These are phyloP conservation scores for Hemisphaericaspora nanyangensis DNA, from an alignment of 805 yeast genomes.

Conservation along the genomic window DNA sequence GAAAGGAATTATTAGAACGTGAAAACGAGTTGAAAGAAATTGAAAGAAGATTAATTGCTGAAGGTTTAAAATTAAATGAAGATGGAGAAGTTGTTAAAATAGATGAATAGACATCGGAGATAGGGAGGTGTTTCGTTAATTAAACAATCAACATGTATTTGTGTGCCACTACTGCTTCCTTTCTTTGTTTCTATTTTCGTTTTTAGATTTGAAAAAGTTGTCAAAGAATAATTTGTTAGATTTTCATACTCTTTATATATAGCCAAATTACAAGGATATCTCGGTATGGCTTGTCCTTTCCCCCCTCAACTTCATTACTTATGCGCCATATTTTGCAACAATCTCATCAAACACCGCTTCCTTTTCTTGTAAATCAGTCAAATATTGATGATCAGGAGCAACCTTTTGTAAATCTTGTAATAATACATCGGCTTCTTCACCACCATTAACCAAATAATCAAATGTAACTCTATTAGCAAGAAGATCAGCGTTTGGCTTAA, in stretches of 20 bases:
- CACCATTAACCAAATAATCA: slow-evolving; percentile 43
- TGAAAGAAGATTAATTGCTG: slow-evolving; percentile 63
- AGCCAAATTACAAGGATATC: too few species aligned
- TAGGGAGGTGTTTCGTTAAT: neutral
- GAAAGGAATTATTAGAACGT: slow-evolving; percentile 78
- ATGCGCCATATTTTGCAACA: slow-evolving; percentile 62
- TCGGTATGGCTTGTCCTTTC: too few species aligned
- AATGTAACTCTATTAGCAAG: slow-evolving; percentile 65
- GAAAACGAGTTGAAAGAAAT: slow-evolving; percentile 83
- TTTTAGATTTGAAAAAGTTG: too few species aligned
- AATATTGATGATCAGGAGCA: slow-evolving; percentile 54
- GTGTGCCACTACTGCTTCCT: too few species aligned
- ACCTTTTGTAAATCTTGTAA: slow-evolving; percentile 42
- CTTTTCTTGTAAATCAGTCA: slow-evolving; percentile 59
- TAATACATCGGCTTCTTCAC: slow-evolving; percentile 44
- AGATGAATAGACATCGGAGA: slow-evolving; percentile 10
- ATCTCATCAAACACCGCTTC: slow-evolving; percentile 63
- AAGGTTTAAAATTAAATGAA: slow-evolving; percentile 44
- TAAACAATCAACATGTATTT: too few species aligned
- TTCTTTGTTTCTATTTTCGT: too few species aligned
- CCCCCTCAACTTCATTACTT: too few species aligned
- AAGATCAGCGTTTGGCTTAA: slow-evolving; percentile 38
- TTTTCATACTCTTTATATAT: too few species aligned
- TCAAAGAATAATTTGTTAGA: too few species aligned
- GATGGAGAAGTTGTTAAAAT: slow-evolving; percentile 32